These are phyloP conservation scores for Solanum lignicaule DNA, from an alignment of 257 asterid species.

Conservation along the genomic window DNA sequence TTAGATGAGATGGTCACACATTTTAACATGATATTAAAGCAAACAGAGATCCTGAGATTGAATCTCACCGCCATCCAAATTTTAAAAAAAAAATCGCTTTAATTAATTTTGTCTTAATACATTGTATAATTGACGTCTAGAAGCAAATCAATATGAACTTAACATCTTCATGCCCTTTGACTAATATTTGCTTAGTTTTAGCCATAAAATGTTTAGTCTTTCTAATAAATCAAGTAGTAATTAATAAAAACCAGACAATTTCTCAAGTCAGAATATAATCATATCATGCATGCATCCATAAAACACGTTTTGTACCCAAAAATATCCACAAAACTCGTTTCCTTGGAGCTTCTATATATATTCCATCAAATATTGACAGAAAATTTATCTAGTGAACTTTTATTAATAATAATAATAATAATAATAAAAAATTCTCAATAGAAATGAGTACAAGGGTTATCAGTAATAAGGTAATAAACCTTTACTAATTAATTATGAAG, in stretches of 20 bases:
- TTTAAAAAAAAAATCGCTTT: too few relatives aligned
- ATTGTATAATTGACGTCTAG: not conserved
- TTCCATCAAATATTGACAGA: not conserved
- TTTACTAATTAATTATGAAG: not conserved
- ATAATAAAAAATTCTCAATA: too few relatives aligned
- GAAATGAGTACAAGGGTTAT: too few relatives aligned
- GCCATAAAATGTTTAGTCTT: not conserved
- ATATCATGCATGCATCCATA: not conserved
- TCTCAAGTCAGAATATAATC: not conserved
- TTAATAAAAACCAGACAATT: not conserved
- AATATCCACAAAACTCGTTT: not conserved
- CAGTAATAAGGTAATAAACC: too few relatives aligned
- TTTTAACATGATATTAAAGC: too few relatives aligned
- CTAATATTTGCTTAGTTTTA: not conserved
- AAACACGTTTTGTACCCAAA: not conserved
- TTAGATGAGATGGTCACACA: too few relatives aligned
- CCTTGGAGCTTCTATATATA: not conserved
- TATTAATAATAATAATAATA: too few relatives aligned
- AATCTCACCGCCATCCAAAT: too few relatives aligned
- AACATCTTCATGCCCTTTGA: not conserved
- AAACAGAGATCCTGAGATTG: too few relatives aligned
- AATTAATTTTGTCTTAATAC: not conserved
- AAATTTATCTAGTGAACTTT: too few relatives aligned
- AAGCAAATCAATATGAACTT: not conserved
- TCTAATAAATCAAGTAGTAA: not conserved